These are phyloP conservation scores for Acrocalymma vagum DNA, from an alignment of 2,329 filamentous ascomycete species.

Conservation along the genomic window DNA sequence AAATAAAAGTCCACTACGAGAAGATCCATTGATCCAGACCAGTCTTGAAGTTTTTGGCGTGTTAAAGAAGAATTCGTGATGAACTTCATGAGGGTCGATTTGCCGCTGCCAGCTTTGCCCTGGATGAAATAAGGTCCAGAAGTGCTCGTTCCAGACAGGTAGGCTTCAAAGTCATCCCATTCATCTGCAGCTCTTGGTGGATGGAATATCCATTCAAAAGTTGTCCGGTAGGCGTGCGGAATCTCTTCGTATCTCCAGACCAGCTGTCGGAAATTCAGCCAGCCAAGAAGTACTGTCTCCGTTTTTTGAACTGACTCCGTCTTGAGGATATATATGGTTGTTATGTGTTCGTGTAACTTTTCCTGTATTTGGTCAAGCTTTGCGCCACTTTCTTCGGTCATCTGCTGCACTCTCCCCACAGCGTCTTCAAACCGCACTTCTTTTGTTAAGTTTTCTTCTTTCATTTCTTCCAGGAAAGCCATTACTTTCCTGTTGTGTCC, in stretches of 20 bases:
- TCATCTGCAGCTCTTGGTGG: background rate
- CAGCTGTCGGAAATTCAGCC: slow-evolving; percentile 21
- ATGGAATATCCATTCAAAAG: slow-evolving; percentile 10
- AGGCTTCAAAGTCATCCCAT: slow-evolving; percentile 8
- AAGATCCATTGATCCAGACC: slow-evolving; percentile 16
- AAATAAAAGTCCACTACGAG: slow-evolving; percentile 36
- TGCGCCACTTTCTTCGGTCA: too few species aligned
- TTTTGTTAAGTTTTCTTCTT: slow-evolving; percentile 2
- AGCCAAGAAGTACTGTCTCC: slow-evolving; percentile 13
- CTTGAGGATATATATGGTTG: background rate
- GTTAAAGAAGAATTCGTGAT: slow-evolving; percentile 23
- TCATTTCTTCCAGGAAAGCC: slow-evolving; percentile 6
- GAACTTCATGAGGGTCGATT: slow-evolving; percentile 45
- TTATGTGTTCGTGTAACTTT: slow-evolving; percentile 4
- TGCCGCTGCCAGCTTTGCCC: slow-evolving; percentile 47
- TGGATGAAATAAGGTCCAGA: slow-evolving; percentile 39
- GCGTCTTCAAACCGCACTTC: too few species aligned
- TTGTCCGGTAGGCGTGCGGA: slow-evolving; percentile 12
- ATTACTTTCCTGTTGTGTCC: slow-evolving; percentile 8
- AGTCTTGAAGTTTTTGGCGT: slow-evolving; percentile 16
- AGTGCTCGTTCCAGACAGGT: slow-evolving; percentile 2
- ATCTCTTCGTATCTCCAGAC: slow-evolving; percentile 20
- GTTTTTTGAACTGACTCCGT: background rate
- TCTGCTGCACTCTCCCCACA: too few species aligned
- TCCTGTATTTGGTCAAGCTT: slow-evolving; percentile 1